Conservation (phyloP, 495 filamentous ascomycete genomes). For the Xylaria intraflava region DNA sequence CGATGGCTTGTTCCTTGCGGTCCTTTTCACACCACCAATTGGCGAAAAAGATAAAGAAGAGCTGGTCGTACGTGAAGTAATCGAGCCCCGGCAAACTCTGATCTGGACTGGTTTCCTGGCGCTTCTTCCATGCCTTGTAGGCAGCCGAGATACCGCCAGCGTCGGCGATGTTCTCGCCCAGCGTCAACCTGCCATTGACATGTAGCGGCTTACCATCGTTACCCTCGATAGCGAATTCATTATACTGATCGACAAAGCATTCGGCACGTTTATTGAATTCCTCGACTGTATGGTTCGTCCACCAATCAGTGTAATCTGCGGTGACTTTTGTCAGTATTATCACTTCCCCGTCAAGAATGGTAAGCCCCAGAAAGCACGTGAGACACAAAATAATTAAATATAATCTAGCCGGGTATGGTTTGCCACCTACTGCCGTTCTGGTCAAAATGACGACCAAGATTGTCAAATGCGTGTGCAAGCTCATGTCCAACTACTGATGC, state of each 20-base stretch:
- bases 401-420: neutral
- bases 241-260: conserved; percentile 68
- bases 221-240: conserved; percentile 52
- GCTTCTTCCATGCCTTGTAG: conserved; percentile 61
- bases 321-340: neutral
- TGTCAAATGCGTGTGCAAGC: conserved; percentile 70
- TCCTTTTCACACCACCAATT: conserved; percentile 66
- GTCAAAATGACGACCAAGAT: conserved; percentile 60
- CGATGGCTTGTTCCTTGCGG: conserved; percentile 49
- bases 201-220: conserved; percentile 51
- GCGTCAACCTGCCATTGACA: conserved; percentile 60
- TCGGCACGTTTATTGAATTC: conserved; percentile 57
- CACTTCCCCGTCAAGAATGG: no score
- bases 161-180: conserved; percentile 73
- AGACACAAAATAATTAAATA: neutral
- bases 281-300: conserved; percentile 57
- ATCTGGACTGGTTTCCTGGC: conserved; percentile 43
- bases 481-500: conserved; percentile 68
- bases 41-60: conserved; percentile 63
- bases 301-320: conserved; percentile 58
- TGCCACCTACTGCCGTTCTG: conserved; percentile 45
- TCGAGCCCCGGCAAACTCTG: conserved; percentile 57
- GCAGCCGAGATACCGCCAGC: conserved; percentile 62
- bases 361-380: neutral
- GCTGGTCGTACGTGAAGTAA: conserved; percentile 60